Evolutionary conservation across 2,329 filamentous ascomycete species (phyloP).

Genomic region (Dissoconium aciculare): DNA sequence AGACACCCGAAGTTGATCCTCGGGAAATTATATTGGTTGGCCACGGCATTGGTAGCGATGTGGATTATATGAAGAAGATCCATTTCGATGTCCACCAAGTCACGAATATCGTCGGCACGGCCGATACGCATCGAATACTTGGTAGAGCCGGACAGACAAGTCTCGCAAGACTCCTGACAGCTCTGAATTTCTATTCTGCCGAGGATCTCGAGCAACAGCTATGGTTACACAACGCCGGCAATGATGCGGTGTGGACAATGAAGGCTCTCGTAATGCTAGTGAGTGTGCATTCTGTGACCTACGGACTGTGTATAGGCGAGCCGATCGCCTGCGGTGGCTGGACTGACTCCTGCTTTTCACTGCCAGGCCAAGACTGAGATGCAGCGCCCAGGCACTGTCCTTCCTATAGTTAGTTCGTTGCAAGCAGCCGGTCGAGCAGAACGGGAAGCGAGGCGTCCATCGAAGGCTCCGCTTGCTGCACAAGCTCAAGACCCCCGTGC

Average conservation of each 20-base stretch:
- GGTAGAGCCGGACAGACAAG: constrained; percentile 40
- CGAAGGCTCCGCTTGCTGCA: too few relatives aligned
- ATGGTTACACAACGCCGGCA: constrained; percentile 25
- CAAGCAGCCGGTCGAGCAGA: too few relatives aligned
- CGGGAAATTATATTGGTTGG: constrained; percentile 64
- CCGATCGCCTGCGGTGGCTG: too few relatives aligned
- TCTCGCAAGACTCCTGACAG: constrained; percentile 40
- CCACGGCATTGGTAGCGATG: constrained; percentile 54
- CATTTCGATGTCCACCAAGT: constrained; percentile 45
- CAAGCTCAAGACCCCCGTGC: too few relatives aligned
- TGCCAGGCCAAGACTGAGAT: too few relatives aligned
- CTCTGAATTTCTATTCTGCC: constrained; percentile 50
- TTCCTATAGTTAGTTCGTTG: too few relatives aligned
- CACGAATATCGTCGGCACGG: constrained; percentile 34
- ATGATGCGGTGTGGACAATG: constrained; percentile 25
- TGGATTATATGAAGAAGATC: constrained; percentile 51
- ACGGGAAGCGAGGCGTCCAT: too few relatives aligned
- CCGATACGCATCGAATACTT: constrained; percentile 58
- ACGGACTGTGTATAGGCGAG: too few relatives aligned
- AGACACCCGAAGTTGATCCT: constrained; percentile 3
- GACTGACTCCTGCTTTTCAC: too few relatives aligned
- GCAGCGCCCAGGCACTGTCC: too few relatives aligned
- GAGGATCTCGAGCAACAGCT: constrained; percentile 36
- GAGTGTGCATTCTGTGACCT: too few relatives aligned
- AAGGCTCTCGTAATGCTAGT: constrained; percentile 6